These are phyloP conservation scores for Aleurites moluccanus DNA, from an alignment of 441 rosid species.

Conservation along the genomic window DNA sequence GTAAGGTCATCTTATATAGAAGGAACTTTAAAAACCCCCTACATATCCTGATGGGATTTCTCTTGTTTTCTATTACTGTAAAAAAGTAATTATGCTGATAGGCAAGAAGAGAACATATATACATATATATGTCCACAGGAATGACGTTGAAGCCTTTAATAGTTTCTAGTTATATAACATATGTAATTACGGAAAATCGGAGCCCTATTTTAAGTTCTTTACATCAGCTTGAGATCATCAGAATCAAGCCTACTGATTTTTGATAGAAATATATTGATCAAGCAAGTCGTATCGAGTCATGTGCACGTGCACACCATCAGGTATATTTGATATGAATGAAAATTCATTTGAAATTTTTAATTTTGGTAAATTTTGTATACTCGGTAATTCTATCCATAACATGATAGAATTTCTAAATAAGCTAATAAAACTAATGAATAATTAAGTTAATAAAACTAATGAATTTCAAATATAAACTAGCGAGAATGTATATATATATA, in stretches of 20 bases:
- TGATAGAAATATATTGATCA: background rate
- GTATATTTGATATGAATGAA: no score
- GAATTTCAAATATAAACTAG: no score
- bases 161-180: background rate
- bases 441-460: no score
- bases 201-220: background rate
- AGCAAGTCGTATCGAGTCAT: background rate
- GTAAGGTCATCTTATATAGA: background rate
- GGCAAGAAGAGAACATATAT: background rate
- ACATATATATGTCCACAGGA: background rate
- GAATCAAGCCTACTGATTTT: no score
- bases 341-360: no score
- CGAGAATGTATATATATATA: no score
- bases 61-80: slow-evolving; percentile 2
- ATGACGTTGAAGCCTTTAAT: background rate
- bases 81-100: background rate
- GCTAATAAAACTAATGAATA: no score
- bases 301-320: no score
- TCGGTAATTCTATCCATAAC: no score
- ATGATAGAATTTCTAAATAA: no score
- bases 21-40: background rate
- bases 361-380: no score
- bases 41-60: background rate
- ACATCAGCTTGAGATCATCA: background rate
- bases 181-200: background rate